These are phyloP conservation scores for Cadophora luteo-olivacea DNA, from an alignment of 2,329 filamentous ascomycete genomes.

Conservation along the genomic window DNA sequence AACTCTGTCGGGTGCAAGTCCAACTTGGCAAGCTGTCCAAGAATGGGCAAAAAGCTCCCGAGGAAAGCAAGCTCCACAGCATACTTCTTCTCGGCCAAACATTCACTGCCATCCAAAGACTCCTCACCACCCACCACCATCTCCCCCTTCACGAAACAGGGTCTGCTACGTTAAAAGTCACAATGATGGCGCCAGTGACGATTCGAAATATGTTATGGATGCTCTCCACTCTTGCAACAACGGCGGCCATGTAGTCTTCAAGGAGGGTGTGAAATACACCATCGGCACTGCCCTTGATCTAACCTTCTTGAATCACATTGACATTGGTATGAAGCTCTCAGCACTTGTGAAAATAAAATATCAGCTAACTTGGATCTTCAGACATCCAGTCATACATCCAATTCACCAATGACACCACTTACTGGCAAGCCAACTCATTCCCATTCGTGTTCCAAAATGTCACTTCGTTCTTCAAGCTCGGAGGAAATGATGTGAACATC, in stretches of 20 bases:
- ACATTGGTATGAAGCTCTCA: constrained; percentile 55
- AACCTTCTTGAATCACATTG: constrained; percentile 67
- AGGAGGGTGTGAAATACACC: constrained; percentile 60
- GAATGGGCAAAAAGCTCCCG: constrained; percentile 27
- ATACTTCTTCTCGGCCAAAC: constrained; percentile 37
- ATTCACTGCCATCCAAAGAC: constrained; percentile 36
- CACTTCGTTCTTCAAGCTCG: constrained; percentile 71
- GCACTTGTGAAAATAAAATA: no score
- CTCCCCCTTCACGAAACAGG: constrained; percentile 33
- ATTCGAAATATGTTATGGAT: constrained; percentile 55
- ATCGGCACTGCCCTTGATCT: constrained; percentile 70
- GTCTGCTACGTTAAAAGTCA: constrained; percentile 41
- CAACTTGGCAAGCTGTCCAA: constrained; percentile 32
- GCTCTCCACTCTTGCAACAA: constrained; percentile 66
- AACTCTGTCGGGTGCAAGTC: constrained; percentile 34
- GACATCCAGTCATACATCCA: constrained; percentile 65
- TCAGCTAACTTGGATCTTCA: constrained; percentile 36
- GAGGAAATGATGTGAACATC: constrained; percentile 70
- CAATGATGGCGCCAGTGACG: constrained; percentile 41
- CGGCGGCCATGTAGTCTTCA: constrained; percentile 64
- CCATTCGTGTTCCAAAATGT: constrained; percentile 70
- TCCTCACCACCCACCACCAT: constrained; percentile 30
- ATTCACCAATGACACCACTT: constrained; percentile 71
- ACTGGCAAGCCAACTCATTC: constrained; percentile 72
- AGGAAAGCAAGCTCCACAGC: constrained; percentile 28